These are phyloP conservation scores for Penicillium samsonianum DNA, from an alignment of 495 filamentous ascomycete species.

Conservation along the genomic window DNA sequence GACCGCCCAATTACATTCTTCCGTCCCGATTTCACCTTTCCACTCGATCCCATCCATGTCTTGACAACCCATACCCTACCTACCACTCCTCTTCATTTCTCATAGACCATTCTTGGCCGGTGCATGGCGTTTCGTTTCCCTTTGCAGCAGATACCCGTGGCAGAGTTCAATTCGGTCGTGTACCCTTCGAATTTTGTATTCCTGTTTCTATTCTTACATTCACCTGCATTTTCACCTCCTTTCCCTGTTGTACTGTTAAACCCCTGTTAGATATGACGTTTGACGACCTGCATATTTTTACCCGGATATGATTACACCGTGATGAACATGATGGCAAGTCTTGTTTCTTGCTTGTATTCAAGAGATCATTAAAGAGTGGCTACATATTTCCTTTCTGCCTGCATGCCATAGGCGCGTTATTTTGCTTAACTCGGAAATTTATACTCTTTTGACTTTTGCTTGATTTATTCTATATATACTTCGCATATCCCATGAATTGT, in stretches of 20 bases:
- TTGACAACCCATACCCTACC: neutral
- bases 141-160: slow-evolving; percentile 24
- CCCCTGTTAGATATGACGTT: slow-evolving; percentile 7
- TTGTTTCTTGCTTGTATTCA: slow-evolving; percentile 1
- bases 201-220: slow-evolving; percentile 9
- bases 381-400: neutral
- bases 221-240: slow-evolving; percentile 3
- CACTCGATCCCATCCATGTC: neutral
- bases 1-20: neutral
- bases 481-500: neutral
- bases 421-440: neutral
- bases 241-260: neutral
- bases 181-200: slow-evolving; percentile 7
- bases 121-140: slow-evolving; percentile 22
- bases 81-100: neutral
- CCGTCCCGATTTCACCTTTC: neutral
- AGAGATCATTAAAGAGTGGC: neutral
- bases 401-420: neutral
- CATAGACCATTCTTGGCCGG: slow-evolving; percentile 12
- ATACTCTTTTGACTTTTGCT: neutral
- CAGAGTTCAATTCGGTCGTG: slow-evolving; percentile 12
- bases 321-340: neutral
- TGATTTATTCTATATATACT: neutral
- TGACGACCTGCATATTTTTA: slow-evolving; percentile 17
- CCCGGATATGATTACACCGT: slow-evolving; percentile 9